Conservation (phyloP, 2,329 filamentous ascomycete genomes). For the Fusarium goolgardi region DNA sequence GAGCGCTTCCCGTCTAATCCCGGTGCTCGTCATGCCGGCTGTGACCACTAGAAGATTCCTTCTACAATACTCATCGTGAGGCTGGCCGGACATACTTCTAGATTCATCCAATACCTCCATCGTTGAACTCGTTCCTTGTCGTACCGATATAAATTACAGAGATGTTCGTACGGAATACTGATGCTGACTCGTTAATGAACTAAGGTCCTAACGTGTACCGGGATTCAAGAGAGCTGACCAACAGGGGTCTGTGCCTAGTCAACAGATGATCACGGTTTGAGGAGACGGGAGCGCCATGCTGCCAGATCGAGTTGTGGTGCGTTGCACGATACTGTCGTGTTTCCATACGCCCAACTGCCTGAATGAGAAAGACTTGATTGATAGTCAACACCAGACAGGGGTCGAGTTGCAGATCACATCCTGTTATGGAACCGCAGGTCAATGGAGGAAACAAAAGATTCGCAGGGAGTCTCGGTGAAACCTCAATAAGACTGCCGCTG, state of each 20-base stretch:
- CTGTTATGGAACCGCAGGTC: conserved; percentile 1
- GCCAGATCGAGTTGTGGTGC: conserved; percentile 25
- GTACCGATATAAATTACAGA: conserved; percentile 21
- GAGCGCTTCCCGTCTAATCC: conserved; percentile 35
- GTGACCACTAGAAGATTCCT: conserved; percentile 26
- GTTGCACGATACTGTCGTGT: conserved; percentile 21
- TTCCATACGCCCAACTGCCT: conserved; percentile 20
- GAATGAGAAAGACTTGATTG: conserved; percentile 17
- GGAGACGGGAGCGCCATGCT: conserved; percentile 11
- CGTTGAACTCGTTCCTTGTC: conserved; percentile 24
- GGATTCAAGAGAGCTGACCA: conserved; percentile 18
- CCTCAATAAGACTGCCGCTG: not conserved
- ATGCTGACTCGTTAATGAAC: conserved; percentile 39
- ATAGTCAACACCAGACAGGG: conserved; percentile 14
- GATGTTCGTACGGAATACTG: not conserved
- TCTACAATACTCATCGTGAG: conserved; percentile 42
- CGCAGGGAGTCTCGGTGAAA: conserved; percentile 11
- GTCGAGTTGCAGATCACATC: conserved; percentile 16
- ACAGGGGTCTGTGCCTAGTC: conserved; percentile 23
- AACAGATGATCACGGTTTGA: conserved; percentile 22
- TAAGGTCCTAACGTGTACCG: conserved; percentile 2
- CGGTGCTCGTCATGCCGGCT: conserved; percentile 36
- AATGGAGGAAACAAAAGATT: conserved; percentile 18
- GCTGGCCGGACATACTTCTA: conserved; percentile 38
- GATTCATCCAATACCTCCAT: conserved; percentile 41